Base-by-base conservation (phyloP, 805 yeast genomes). In the Hermanozyma aechmeae region DNA sequence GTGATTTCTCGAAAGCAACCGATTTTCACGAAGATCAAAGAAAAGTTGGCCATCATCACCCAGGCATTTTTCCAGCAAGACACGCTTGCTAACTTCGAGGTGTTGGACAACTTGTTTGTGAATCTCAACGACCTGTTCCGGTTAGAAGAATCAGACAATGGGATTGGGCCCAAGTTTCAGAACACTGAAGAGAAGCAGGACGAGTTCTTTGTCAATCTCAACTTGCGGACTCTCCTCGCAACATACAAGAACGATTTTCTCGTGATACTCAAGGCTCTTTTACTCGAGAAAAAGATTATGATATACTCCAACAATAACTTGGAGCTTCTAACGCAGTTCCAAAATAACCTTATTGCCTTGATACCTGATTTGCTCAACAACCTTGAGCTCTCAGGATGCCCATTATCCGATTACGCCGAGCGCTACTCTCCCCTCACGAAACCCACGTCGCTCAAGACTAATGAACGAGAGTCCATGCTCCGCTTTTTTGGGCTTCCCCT, bases 41-140 rank as follows among this genome's bases (percentile, higher is more conserved):
- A 92, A 43, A 92, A 92, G 51, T 58, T 92, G 38, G 79, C 94
- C 26, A 84, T 92, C 15, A 83, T 89, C 17, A 87, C 97, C 0
- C 74, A 78, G 35, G 80, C 86, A 2, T 89, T 77, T 53, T 92
- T 92, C 48, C 65, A 74, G 28, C 98, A 92, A 48, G 72, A 69
- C 26, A 75, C 81, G 48, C 83, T 92, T 42, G 63, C 65, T 16
- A 93, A 92, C 52, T 69, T 69, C 35, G 61, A 67, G 4, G 68
- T 89, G 15, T 67, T 89, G 21, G 75, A 73, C 28, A 70, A 78
- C 13, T 60, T 89, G 22, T 84, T 73, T 48, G 81, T 76, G 11
- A 85, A 79, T 50, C 53, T 81, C 30, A 63, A 71, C 31, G 43
- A 45, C 20, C 48, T 50, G 20, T 43, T 40, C 37, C 50, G 50